Evolutionary conservation across 2,329 filamentous ascomycete species (phyloP).

Genomic region (Huntiella abstrusa): DNA sequence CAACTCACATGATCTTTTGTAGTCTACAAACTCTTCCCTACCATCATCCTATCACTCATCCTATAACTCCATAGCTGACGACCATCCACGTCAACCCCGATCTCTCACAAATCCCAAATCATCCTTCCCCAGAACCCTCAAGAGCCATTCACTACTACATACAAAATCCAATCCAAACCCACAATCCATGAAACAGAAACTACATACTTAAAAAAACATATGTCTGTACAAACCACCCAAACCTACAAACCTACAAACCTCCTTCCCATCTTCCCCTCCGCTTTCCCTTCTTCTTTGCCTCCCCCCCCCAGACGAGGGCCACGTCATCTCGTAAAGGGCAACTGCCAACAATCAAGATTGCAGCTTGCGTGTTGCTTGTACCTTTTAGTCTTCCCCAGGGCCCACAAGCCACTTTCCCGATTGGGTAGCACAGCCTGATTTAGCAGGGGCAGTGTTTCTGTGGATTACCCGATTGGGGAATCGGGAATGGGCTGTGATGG

Average conservation of each 20-base stretch:
- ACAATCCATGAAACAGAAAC: background rate
- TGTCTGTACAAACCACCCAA: background rate
- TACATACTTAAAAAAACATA: too few species aligned
- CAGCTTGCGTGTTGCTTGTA: constrained; percentile 3
- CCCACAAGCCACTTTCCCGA: too few species aligned
- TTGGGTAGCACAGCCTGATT: too few species aligned
- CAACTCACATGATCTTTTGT: background rate
- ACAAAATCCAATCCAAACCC: background rate
- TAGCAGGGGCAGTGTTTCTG: too few species aligned
- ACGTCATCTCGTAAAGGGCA: constrained; percentile 1
- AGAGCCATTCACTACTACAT: background rate
- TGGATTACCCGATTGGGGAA: too few species aligned
- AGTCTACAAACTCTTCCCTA: background rate
- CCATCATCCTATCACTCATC: background rate
- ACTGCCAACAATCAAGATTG: constrained; percentile 2
- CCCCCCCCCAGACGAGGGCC: background rate
- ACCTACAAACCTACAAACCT: background rate
- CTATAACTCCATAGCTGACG: background rate
- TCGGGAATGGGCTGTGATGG: too few species aligned
- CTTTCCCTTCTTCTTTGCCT: too few species aligned
- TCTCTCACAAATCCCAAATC: background rate
- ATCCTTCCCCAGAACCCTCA: background rate
- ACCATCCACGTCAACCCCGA: background rate
- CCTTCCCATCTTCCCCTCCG: background rate
- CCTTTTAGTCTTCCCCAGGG: background rate